phyloP scores from a whole-genome alignment of 179 eudicot species.

The Nepenthes alata region DNA sequence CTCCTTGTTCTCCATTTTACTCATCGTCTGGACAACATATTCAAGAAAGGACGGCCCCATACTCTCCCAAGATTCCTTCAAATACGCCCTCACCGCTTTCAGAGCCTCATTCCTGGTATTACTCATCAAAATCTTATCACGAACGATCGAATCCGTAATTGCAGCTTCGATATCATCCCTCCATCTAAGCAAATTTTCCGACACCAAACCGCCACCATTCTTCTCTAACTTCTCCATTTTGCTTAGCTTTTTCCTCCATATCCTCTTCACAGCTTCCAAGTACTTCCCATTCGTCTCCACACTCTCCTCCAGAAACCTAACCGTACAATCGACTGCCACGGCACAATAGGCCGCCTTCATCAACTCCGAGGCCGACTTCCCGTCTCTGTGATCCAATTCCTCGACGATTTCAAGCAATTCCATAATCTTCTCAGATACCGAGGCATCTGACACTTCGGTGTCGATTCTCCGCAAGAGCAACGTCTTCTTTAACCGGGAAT shows the following conservation, averaged over 20 bases:
- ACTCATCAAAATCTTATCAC: slow-evolving; percentile 26
- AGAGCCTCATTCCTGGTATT: slow-evolving; percentile 34
- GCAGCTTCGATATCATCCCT: slow-evolving; percentile 45
- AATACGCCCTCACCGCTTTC: slow-evolving; percentile 29
- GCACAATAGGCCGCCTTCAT: slow-evolving; percentile 50
- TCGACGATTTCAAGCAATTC: slow-evolving; percentile 36
- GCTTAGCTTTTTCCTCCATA: slow-evolving; percentile 49
- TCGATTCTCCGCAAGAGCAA: slow-evolving; percentile 39
- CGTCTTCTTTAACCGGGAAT: slow-evolving; percentile 26
- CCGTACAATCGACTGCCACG: slow-evolving; percentile 59
- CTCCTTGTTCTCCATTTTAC: background rate
- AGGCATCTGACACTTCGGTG: slow-evolving; percentile 14
- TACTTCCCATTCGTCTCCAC: slow-evolving; percentile 17
- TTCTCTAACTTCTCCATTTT: slow-evolving; percentile 18
- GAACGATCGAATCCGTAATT: slow-evolving; percentile 24
- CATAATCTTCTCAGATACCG: slow-evolving; percentile 32
- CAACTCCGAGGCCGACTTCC: slow-evolving; percentile 14
- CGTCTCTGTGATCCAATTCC: slow-evolving; percentile 22
- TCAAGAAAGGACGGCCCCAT: slow-evolving; percentile 64
- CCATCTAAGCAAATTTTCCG: slow-evolving; percentile 37
- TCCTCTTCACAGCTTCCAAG: slow-evolving; percentile 35
- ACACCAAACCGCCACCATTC: slow-evolving; percentile 21
- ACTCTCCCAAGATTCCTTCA: slow-evolving; percentile 38
- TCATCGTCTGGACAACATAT: slow-evolving; percentile 11
- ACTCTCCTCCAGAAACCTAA: slow-evolving; percentile 23